These are phyloP conservation scores for Casuarina equisetifolia DNA, from an alignment of 306 rosid species.

Conservation along the genomic window DNA sequence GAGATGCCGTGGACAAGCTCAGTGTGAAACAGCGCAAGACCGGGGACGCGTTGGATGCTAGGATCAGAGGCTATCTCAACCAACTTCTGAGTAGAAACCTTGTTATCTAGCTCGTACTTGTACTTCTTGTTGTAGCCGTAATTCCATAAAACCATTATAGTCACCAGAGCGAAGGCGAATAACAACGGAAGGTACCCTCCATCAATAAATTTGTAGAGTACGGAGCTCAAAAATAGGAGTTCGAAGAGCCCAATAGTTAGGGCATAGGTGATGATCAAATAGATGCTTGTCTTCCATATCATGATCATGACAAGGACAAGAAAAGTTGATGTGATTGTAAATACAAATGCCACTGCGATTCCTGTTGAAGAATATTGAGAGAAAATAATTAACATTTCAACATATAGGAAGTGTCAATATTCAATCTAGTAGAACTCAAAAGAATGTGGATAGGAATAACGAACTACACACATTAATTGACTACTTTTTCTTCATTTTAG, in stretches of 20 bases:
- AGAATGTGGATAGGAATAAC: background rate
- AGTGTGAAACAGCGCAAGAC: slow-evolving; percentile 71
- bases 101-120: slow-evolving; percentile 51
- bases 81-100: slow-evolving; percentile 47
- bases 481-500: background rate
- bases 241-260: slow-evolving; percentile 53
- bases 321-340: slow-evolving; percentile 69
- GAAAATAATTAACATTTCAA: background rate
- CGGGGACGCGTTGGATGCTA: slow-evolving; percentile 37
- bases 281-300: slow-evolving; percentile 83
- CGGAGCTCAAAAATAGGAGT: slow-evolving; percentile 63
- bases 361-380: slow-evolving; percentile 34
- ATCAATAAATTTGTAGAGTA: slow-evolving; percentile 67
- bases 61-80: slow-evolving; percentile 32
- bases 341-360: slow-evolving; percentile 84
- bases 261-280: slow-evolving; percentile 43
- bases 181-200: slow-evolving; percentile 87
- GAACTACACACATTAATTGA: background rate
- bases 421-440: background rate
- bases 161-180: slow-evolving; percentile 51
- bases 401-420: background rate
- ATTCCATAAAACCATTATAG: slow-evolving; percentile 70
- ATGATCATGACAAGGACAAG: slow-evolving; percentile 69
- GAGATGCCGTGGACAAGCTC: slow-evolving; percentile 91
- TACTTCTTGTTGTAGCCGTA: slow-evolving; percentile 60